Base-by-base conservation (phyloP, 2,329 filamentous ascomycete species). In the Sclerotinia nivalis region DNA sequence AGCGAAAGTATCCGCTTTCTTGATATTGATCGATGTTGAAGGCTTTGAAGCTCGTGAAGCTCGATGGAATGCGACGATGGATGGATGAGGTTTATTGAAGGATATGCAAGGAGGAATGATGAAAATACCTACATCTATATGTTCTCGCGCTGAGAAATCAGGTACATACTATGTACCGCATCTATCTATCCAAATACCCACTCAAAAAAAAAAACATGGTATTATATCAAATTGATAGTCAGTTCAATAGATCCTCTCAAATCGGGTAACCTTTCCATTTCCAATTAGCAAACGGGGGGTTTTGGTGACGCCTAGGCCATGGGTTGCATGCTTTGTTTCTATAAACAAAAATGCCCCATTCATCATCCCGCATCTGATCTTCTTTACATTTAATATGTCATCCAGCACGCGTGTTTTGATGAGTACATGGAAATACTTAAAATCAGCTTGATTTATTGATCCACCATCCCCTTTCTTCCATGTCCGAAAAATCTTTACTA, bases 241-340 rank as follows among this genome's bases (percentile, higher is more conserved):
- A 20, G n/a, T 59, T 58, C 37, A 20, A 59, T 58, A 56, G 40
- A 67, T 58, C 50, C 28, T 47, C 45, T 28, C n/a, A 22, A 58
- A 58, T 56, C 64, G 64, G 18, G 64, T 66, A 66, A 58, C 37
- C 50, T 58, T 66, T 66, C 64, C 64, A 54, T 66, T 66, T 66
- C 43, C 13, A 50, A 34, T 18, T n/a, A n/a, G 18, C 25, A 66
- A 45, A 43, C n/a, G 64, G 64, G 31, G 50, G 10, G 34, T 56
- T 47, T 45, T 20, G 40, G 37, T 40, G 52, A 55, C 31, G 34
- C 3, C 54, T 37, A 4, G 49, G 18, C 18, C 43, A 12, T 49
- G 43, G 31, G 5, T 34, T 34, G 12, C 60, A n/a, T 43, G 10
- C 56, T 59, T 59, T 59, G 56, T 40, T 28, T 59, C 56, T 43